Conservation (phyloP, 2,329 filamentous ascomycete genomes). For the Lachnellula willkommii region DNA sequence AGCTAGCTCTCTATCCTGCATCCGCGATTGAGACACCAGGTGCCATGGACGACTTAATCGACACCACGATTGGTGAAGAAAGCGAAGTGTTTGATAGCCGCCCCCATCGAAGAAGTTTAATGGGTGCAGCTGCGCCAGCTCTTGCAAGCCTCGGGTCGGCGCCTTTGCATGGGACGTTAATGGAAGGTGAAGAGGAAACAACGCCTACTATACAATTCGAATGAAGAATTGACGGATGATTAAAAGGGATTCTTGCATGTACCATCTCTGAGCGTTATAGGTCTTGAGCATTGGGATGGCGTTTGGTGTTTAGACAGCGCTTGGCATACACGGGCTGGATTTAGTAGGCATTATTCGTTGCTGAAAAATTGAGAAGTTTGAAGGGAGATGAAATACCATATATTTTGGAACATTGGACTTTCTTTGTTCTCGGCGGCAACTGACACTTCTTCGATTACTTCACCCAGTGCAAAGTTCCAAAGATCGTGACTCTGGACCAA, state of each 20-base stretch:
- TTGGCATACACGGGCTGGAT: constrained; percentile 17
- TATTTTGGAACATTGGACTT: neutral
- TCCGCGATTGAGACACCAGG: constrained; percentile 23
- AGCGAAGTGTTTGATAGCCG: constrained; percentile 52
- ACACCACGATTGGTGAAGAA: constrained; percentile 40
- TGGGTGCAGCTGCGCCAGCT: constrained; percentile 39
- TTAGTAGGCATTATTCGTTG: constrained; percentile 1
- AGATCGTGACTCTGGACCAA: too few species aligned
- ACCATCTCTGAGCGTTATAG: constrained; percentile 19
- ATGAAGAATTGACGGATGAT: constrained; percentile 8
- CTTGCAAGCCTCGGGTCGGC: constrained; percentile 45
- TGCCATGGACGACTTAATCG: constrained; percentile 29
- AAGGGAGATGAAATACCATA: constrained; percentile 2
- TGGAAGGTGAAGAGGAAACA: constrained; percentile 10
- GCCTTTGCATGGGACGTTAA: constrained; percentile 35
- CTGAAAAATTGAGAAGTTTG: neutral
- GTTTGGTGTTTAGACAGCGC: constrained; percentile 22
- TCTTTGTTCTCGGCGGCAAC: too few species aligned
- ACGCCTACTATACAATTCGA: constrained; percentile 21
- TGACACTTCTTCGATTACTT: too few species aligned
- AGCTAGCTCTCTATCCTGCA: constrained; percentile 29
- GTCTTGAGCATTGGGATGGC: constrained; percentile 26
- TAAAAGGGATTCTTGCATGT: constrained; percentile 15
- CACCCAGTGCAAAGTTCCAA: too few species aligned
- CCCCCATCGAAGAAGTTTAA: constrained; percentile 50